phyloP scores from a whole-genome alignment of 441 rosid species.

The Raphanus hybrid region DNA sequence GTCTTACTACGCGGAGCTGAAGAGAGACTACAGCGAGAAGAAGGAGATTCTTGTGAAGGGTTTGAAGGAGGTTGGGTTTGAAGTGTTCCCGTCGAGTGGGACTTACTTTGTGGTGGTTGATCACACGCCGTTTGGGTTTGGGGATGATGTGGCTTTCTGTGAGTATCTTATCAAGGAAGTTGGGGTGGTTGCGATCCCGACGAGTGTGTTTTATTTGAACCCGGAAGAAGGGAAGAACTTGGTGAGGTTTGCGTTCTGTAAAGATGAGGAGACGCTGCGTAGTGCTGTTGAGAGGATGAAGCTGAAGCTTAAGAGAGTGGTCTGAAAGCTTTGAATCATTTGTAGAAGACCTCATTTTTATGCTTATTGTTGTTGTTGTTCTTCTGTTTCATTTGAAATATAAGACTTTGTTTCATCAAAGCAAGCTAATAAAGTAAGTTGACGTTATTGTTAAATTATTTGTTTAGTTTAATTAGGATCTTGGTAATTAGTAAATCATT shows the following conservation, averaged over 20 bases:
- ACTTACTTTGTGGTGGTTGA: constrained; percentile 86
- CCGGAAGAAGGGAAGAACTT: constrained; percentile 11
- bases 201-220: constrained; percentile 10
- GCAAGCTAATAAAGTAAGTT: background rate
- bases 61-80: constrained; percentile 79
- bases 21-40: constrained; percentile 72
- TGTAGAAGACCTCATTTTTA: background rate
- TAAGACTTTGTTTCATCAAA: background rate
- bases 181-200: background rate
- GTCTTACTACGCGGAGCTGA: constrained; percentile 75
- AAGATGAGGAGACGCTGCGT: constrained; percentile 1
- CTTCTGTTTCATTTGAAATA: background rate
- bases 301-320: constrained; percentile 43
- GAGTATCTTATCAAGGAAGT: constrained; percentile 28
- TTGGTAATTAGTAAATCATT: too few species aligned
- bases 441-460: too few species aligned
- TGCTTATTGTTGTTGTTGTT: background rate
- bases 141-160: constrained; percentile 80
- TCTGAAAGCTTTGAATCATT: constrained; percentile 17
- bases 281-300: constrained; percentile 84
- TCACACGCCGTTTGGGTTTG: constrained; percentile 83
- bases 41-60: constrained; percentile 85
- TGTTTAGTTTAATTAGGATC: too few species aligned
- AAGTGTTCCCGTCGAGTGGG: constrained; percentile 86
- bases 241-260: constrained; percentile 4